Percentiles rank a stretch among this genome's conserved stretches.
phyloP scores from a whole-genome alignment of 192 early-diverging fungal genomes.

The Coemansia sp. region DNA sequence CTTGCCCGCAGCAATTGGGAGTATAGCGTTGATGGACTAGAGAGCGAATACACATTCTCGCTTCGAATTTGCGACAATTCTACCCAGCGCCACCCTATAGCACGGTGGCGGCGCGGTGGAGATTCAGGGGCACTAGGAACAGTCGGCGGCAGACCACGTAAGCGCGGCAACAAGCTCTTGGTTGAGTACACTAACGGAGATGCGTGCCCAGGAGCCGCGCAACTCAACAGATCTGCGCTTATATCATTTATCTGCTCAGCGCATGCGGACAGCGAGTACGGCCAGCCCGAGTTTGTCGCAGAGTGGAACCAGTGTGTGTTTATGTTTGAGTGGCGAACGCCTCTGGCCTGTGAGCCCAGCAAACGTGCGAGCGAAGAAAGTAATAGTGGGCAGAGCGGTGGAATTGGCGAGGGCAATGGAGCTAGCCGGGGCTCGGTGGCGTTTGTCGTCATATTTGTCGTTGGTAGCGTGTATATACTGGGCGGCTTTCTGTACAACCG shows the following conservation, averaged over 20 bases:
- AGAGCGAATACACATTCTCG: conserved; percentile 38
- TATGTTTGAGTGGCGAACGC: conserved; percentile 58
- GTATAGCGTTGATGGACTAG: conserved; percentile 29
- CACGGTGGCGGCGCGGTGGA: conserved; percentile 20
- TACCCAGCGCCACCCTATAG: conserved; percentile 1
- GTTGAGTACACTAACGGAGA: conserved; percentile 49
- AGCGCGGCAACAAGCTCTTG: conserved; percentile 42
- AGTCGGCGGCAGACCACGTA: conserved; percentile 12
- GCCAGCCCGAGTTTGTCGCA: conserved; percentile 45
- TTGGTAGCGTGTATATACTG: conserved; percentile 53
- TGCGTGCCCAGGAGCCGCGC: conserved; percentile 21
- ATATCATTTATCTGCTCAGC: conserved; percentile 49
- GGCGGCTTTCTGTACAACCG: conserved; percentile 58
- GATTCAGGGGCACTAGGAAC: conserved; percentile 28
- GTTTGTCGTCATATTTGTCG: conserved; percentile 44
- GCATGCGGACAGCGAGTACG: conserved; percentile 10
- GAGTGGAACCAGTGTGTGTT: conserved; percentile 50
- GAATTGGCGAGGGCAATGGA: neutral
- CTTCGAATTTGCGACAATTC: conserved; percentile 42
- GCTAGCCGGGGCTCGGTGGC: conserved; percentile 28
- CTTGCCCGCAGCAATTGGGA: neutral
- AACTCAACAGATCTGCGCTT: conserved; percentile 33
- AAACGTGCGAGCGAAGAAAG: neutral
- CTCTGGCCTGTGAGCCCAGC: conserved; percentile 29
- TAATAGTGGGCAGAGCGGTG: neutral